Percentiles rank a stretch among this genome's conserved stretches.
Evolutionary conservation across 2,329 filamentous ascomycete genomes (phyloP).

Genomic region (Botrytis aclada): DNA sequence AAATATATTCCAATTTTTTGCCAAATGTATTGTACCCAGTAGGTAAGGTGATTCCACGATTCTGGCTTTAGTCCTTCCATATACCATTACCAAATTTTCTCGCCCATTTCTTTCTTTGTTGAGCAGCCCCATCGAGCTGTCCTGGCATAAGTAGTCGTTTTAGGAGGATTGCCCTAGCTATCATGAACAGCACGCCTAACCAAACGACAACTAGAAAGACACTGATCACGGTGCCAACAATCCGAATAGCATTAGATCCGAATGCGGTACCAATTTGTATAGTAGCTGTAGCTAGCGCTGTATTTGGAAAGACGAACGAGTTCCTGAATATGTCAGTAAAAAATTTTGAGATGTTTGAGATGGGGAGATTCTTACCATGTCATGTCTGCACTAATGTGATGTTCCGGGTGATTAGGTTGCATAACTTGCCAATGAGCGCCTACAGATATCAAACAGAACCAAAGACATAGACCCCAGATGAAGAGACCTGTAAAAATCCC

Average conservation of each 20-base stretch:
- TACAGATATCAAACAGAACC: constrained; percentile 81
- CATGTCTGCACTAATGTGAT: constrained; percentile 72
- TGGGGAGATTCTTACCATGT: constrained; percentile 59
- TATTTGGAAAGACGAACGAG: constrained; percentile 59
- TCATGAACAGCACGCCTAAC: constrained; percentile 64
- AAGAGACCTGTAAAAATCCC: constrained; percentile 66
- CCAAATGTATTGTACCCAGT: background rate
- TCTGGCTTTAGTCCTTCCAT: background rate
- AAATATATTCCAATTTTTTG: background rate
- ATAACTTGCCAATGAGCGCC: constrained; percentile 70
- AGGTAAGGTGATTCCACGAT: background rate
- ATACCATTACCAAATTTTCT: background rate
- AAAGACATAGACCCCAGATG: constrained; percentile 79
- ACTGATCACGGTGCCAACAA: constrained; percentile 67
- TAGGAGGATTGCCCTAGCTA: constrained; percentile 64
- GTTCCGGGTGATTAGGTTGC: constrained; percentile 43
- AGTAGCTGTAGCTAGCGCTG: constrained; percentile 58
- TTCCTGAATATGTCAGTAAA: constrained; percentile 60
- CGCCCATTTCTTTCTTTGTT: constrained; percentile 19
- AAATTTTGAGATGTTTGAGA: background rate
- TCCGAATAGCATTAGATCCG: constrained; percentile 55
- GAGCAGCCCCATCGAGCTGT: constrained; percentile 24
- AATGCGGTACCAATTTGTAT: constrained; percentile 66
- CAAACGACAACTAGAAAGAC: constrained; percentile 65
- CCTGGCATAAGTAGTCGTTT: constrained; percentile 74